phyloP scores from a whole-genome alignment of 2,329 filamentous ascomycete genomes.

The Aspergillus sp. region DNA sequence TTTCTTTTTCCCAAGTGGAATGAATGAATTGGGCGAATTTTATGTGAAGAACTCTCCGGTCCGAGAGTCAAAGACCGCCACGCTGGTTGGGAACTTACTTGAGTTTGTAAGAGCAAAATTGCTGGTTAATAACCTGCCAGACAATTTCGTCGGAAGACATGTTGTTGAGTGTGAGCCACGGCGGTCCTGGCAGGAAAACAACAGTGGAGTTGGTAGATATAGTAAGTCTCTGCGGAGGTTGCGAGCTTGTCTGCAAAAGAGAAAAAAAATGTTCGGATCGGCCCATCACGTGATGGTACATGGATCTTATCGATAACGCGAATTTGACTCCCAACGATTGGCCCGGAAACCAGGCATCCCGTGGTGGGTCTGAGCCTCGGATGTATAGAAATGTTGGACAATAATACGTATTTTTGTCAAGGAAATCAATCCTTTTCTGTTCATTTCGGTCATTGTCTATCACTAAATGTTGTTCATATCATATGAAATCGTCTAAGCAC shows the following conservation, averaged over 20 bases:
- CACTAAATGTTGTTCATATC: background rate
- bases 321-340: background rate
- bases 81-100: conserved; percentile 59
- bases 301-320: background rate
- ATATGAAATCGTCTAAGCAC: conserved; percentile 21
- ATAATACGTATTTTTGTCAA: background rate
- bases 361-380: no score
- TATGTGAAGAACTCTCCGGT: background rate
- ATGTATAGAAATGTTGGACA: no score
- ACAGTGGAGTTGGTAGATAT: conserved; percentile 20
- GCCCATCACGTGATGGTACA: conserved; percentile 26
- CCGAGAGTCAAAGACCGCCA: background rate
- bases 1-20: background rate
- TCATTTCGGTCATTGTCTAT: conserved; percentile 5
- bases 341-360: background rate
- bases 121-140: conserved; percentile 95
- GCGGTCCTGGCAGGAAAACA: conserved; percentile 15
- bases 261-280: conserved; percentile 34
- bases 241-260: conserved; percentile 19
- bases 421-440: background rate
- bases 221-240: conserved; percentile 19
- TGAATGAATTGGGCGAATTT: background rate
- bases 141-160: conserved; percentile 97
- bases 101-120: conserved; percentile 92
- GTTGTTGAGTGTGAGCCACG: conserved; percentile 10